Conservation (phyloP, 1,284 basidiomycete species). For the Heterobasidion parviporum region DNA sequence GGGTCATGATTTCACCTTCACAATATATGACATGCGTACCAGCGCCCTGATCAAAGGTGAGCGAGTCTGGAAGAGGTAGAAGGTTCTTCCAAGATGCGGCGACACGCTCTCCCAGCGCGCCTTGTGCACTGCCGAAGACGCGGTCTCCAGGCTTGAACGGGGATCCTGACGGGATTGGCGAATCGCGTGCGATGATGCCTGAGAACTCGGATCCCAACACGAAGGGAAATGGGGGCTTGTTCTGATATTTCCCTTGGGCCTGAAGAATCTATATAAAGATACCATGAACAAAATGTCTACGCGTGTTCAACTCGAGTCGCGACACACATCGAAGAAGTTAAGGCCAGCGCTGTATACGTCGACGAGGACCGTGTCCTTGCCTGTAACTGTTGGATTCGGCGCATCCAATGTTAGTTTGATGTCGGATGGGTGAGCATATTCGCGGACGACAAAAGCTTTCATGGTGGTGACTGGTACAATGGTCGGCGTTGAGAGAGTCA, state of each 20-base stretch:
- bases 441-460: constrained; percentile 1
- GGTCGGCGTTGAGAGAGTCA: not conserved
- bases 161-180: constrained; percentile 80
- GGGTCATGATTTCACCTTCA: not conserved
- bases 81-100: constrained; percentile 42
- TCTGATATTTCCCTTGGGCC: constrained; percentile 84
- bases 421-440: constrained; percentile 4
- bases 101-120: constrained; percentile 72
- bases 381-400: not conserved
- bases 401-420: constrained; percentile 4
- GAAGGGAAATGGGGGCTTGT: constrained; percentile 79
- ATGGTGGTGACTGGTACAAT: not conserved
- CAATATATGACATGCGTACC: constrained; percentile 21
- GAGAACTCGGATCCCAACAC: constrained; percentile 82
- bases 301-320: not conserved
- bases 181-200: constrained; percentile 65
- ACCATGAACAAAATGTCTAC: too few species aligned
- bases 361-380: constrained; percentile 58
- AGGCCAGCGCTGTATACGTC: constrained; percentile 75
- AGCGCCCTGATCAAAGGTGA: constrained; percentile 63
- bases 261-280: constrained; percentile 56
- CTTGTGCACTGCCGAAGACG: constrained; percentile 85
- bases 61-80: constrained; percentile 52
- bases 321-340: constrained; percentile 64
- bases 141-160: constrained; percentile 77